A percentile compares a stretch with the other conserved stretches of the same genome.
Evolutionary conservation across 2,329 filamentous ascomycete species (phyloP).

Genomic region (Trichoderma sp.): DNA sequence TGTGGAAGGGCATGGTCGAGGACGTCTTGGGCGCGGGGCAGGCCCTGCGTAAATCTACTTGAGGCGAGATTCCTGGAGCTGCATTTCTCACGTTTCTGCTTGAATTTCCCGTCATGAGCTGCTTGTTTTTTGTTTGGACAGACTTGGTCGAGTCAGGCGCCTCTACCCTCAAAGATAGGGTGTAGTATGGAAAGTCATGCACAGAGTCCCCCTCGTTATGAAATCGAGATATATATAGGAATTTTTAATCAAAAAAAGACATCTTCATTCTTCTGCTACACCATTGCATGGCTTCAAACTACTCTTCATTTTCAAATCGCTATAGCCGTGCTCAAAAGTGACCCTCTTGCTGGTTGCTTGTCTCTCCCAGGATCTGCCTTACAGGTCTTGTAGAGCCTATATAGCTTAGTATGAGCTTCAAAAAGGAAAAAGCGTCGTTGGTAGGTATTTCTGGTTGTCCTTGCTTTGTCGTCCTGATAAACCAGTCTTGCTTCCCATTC

Average conservation of each 20-base stretch:
- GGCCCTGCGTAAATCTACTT: slow-evolving; percentile 22
- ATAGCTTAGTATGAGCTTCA: slow-evolving; percentile 9
- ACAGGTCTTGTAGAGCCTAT: slow-evolving; percentile 2
- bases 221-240: slow-evolving; percentile 17
- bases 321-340: not conserved
- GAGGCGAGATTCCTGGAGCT: not conserved
- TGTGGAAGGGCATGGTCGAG: slow-evolving; percentile 61
- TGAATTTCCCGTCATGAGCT: not conserved
- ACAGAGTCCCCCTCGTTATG: slow-evolving; percentile 24
- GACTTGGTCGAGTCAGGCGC: not conserved
- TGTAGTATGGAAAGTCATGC: not conserved
- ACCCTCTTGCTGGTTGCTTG: not conserved
- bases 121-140: slow-evolving; percentile 6
- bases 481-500: slow-evolving; percentile 5
- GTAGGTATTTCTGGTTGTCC: slow-evolving; percentile 6
- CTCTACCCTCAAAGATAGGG: not conserved
- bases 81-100: not conserved
- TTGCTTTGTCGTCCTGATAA: slow-evolving; percentile 7
- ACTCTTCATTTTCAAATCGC: not conserved
- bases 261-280: not conserved
- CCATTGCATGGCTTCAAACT: not conserved
- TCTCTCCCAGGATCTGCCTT: not conserved
- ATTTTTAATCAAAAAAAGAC: slow-evolving; percentile 24
- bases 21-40: slow-evolving; percentile 44
- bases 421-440: slow-evolving; percentile 16